Conservation (phyloP, 176 grass and related monocot genomes). For the Carex kokanica region DNA sequence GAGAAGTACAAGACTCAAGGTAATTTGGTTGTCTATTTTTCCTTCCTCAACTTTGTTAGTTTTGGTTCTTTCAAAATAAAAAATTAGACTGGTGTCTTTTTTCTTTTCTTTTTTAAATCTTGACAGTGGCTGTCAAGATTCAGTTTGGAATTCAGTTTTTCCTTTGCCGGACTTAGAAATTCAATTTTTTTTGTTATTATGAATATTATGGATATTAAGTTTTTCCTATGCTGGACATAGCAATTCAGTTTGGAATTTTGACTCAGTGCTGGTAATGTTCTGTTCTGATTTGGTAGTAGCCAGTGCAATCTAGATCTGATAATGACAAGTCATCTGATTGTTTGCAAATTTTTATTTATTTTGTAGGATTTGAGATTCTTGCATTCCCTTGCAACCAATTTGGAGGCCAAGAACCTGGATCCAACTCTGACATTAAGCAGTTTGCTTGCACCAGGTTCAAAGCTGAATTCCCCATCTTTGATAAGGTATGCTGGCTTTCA, state of each 20-base stretch:
- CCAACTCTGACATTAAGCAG: conserved; percentile 90
- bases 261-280: not conserved
- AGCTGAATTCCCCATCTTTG: conserved; percentile 98
- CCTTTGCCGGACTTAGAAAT: no score
- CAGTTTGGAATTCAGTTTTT: no score
- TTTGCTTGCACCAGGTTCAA: conserved; percentile 99
- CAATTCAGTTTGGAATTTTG: not conserved
- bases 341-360: conserved; percentile 18
- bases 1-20: conserved; percentile 99
- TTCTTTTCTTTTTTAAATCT: no score
- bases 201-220: no score
- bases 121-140: no score
- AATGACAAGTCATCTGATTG: not conserved
- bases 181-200: not conserved
- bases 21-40: conserved; percentile 28
- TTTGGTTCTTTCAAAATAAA: not conserved
- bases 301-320: not conserved
- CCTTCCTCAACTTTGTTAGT: not conserved
- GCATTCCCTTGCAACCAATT: conserved; percentile 99
- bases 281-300: not conserved
- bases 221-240: not conserved
- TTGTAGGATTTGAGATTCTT: conserved; percentile 89
- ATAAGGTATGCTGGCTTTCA: conserved; percentile 61
- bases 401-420: conserved; percentile 94
- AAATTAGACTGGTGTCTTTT: not conserved